These are phyloP conservation scores for Penicillium pancosmium DNA, from an alignment of 495 filamentous ascomycete genomes.

Conservation along the genomic window DNA sequence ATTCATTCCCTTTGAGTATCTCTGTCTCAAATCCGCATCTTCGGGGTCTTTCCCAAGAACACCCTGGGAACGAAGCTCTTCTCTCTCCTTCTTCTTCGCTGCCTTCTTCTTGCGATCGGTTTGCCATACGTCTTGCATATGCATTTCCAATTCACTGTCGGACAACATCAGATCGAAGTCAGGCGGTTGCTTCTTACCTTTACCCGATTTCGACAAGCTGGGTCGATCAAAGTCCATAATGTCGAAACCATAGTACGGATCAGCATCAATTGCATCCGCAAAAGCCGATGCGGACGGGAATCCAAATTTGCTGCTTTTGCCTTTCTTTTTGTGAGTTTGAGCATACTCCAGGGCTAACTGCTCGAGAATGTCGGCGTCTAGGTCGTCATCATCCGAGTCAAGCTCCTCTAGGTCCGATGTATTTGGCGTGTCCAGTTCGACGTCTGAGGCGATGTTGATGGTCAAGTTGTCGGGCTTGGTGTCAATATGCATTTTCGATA, in stretches of 20 bases:
- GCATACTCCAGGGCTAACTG: constrained; percentile 21
- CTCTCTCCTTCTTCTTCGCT: constrained; percentile 73
- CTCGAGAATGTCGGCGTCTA: constrained; percentile 23
- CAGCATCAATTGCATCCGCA: constrained; percentile 62
- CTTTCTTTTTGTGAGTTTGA: constrained; percentile 12
- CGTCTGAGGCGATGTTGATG: constrained; percentile 33
- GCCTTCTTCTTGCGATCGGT: constrained; percentile 84
- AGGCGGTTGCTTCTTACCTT: constrained; percentile 50
- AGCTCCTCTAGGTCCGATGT: constrained; percentile 17
- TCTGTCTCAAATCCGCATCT: constrained; percentile 67
- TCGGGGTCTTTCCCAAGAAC: constrained; percentile 68
- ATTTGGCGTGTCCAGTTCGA: background rate
- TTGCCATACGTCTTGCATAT: constrained; percentile 65
- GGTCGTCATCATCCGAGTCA: constrained; percentile 18
- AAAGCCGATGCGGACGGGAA: constrained; percentile 65
- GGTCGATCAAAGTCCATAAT: constrained; percentile 80
- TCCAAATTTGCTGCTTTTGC: constrained; percentile 17
- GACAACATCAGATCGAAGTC: constrained; percentile 61
- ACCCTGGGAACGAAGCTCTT: constrained; percentile 76
- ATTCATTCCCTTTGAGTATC: constrained; percentile 73
- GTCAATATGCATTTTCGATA: constrained; percentile 24
- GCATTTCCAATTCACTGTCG: constrained; percentile 71
- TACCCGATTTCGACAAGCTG: constrained; percentile 56
- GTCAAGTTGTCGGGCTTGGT: constrained; percentile 6
- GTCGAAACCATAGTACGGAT: constrained; percentile 76